These are phyloP conservation scores for Penicillium turbatum DNA, from an alignment of 495 filamentous ascomycete species.

Conservation along the genomic window DNA sequence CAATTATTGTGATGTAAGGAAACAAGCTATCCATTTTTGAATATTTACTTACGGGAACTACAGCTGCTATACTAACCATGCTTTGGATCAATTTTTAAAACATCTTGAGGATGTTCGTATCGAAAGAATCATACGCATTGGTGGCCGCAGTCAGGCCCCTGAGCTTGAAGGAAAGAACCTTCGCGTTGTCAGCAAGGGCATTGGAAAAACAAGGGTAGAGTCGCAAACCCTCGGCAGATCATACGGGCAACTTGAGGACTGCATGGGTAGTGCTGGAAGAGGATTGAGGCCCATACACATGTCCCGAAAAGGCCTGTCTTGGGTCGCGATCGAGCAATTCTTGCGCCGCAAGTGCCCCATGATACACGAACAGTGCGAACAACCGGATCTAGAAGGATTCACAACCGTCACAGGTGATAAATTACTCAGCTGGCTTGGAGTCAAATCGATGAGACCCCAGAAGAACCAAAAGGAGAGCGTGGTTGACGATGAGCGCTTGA, in stretches of 20 bases:
- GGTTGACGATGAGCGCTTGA: slow-evolving; percentile 2
- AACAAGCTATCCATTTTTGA: background rate
- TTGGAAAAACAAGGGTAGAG: slow-evolving; percentile 16
- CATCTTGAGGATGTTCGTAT: slow-evolving; percentile 7
- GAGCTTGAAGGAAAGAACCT: slow-evolving; percentile 18
- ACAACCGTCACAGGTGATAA: background rate
- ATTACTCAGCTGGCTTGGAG: slow-evolving; percentile 1
- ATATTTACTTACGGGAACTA: background rate
- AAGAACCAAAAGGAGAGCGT: background rate
- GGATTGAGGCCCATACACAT: slow-evolving; percentile 8
- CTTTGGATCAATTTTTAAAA: slow-evolving; percentile 16
- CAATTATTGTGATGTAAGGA: slow-evolving; percentile 2
- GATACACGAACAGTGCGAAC: background rate
- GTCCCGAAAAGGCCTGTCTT: slow-evolving; percentile 8
- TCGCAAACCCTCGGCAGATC: slow-evolving; percentile 2
- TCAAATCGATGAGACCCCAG: background rate
- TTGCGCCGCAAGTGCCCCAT: slow-evolving; percentile 3
- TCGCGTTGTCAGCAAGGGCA: slow-evolving; percentile 5
- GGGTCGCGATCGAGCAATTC: background rate
- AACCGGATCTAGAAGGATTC: background rate
- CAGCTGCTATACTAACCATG: slow-evolving; percentile 14
- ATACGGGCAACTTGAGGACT: background rate
- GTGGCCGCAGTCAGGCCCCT: slow-evolving; percentile 8
- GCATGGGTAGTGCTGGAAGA: background rate
- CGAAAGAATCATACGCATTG: slow-evolving; percentile 14